Conservation (phyloP, 176 grass and related monocot species). For the Oryza glumipatula region DNA sequence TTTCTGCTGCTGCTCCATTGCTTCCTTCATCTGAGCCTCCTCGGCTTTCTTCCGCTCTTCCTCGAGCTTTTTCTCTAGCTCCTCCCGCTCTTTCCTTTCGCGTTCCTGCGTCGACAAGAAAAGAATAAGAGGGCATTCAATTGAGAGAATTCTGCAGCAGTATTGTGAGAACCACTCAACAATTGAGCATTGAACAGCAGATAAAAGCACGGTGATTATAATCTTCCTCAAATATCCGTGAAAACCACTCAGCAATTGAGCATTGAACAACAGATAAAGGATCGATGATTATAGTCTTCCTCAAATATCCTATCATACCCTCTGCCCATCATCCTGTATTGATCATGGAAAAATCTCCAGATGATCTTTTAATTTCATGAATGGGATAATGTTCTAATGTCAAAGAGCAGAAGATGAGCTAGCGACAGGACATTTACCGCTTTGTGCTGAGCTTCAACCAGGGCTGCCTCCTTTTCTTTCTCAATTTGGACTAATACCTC, state of each 20-base stretch:
- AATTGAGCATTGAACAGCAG: conserved; percentile 5
- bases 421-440: conserved; percentile 49
- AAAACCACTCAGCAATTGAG: conserved; percentile 10
- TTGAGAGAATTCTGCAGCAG: background rate
- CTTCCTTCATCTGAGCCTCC: conserved; percentile 79
- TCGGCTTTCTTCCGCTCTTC: conserved; percentile 89
- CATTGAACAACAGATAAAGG: background rate
- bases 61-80: conserved; percentile 81
- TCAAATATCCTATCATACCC: background rate
- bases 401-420: background rate
- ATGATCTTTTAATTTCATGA: background rate
- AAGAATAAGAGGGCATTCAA: background rate
- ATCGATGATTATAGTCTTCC: background rate
- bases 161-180: background rate
- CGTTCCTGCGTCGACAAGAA: conserved; percentile 60
- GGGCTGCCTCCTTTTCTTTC: conserved; percentile 85
- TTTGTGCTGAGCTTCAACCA: conserved; percentile 74
- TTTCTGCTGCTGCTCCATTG: conserved; percentile 84
- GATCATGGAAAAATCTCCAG: conserved; percentile 5
- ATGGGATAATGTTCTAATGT: background rate
- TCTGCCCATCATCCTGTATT: background rate
- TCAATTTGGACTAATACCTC: conserved; percentile 79
- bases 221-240: background rate
- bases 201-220: background rate
- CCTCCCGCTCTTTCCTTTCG: conserved; percentile 73